phyloP scores from a whole-genome alignment of 768 basidiomycete species.

The Harrya chromipes region DNA sequence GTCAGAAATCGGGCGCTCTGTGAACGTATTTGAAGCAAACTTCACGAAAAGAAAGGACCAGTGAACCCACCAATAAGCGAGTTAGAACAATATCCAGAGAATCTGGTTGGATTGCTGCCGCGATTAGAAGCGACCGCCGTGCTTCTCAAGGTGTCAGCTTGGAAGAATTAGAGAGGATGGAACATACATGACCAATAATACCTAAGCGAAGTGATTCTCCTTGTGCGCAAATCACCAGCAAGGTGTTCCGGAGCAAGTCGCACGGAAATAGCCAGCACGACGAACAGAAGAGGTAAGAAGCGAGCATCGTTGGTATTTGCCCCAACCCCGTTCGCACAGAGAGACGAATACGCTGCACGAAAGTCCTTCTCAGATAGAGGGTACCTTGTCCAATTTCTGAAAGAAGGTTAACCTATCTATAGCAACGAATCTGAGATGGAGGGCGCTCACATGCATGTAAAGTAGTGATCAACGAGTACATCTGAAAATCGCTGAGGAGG shows the following conservation, averaged over 20 bases:
- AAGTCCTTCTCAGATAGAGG: constrained; percentile 86
- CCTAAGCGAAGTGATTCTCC: constrained; percentile 77
- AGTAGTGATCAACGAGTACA: constrained; percentile 81
- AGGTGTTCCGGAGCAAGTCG: constrained; percentile 83
- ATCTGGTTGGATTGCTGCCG: constrained; percentile 91
- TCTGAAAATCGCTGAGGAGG: constrained; percentile 75
- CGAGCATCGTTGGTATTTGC: constrained; percentile 75
- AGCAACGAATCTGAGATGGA: background rate
- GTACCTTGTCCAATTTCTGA: constrained; percentile 91
- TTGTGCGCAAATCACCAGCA: constrained; percentile 71
- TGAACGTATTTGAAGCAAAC: constrained; percentile 12
- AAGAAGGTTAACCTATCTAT: constrained; percentile 1
- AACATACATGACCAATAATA: constrained; percentile 95
- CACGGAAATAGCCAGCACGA: constrained; percentile 84
- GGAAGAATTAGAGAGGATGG: constrained; percentile 3
- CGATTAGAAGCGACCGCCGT: constrained; percentile 82
- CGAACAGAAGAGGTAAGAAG: constrained; percentile 89
- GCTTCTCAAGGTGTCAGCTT: constrained; percentile 44
- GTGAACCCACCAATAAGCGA: constrained; percentile 60
- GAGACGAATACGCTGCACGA: constrained; percentile 62
- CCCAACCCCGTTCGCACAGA: constrained; percentile 58
- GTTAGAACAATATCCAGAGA: constrained; percentile 90
- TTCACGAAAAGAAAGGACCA: background rate
- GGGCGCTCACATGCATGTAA: constrained; percentile 58
- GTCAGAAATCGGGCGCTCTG: constrained; percentile 67